Evolutionary conservation across 345 rosid genomes (phyloP), one percentile per base, ranked within the genome.

Genomic region (Luvunga scandens): DNA sequence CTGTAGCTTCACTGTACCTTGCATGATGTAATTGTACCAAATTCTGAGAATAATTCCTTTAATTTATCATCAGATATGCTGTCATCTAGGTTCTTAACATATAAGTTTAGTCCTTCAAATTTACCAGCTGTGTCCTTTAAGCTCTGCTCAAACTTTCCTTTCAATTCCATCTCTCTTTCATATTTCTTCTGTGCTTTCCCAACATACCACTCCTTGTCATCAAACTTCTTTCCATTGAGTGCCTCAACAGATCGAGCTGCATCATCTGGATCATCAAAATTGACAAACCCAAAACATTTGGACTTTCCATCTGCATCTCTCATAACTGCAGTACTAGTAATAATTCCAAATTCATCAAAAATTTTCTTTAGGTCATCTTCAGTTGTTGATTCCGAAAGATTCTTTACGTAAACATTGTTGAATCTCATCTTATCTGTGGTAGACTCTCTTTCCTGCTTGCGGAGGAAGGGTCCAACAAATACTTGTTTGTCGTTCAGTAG

Each of bases 341-440:
- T 89, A 22, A 75, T 36, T 75, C 97, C 97, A 75, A 84, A 87
- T 78, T 91, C 95, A 83, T 87, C 93, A 84, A 91, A 93, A 71
- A 55, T 68, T 76, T 79, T 86, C 84, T 80, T 86, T 78, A 93
- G 73, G 56, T 91, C 92, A 25, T 93, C 94, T 66, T 93, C 93
- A 1, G 86, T 84, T 50, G 88, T 76, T 9, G 78, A 45, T 68
- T 90, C 95, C 5, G 93, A 82, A 4, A 93, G 85, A 84, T 93
- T 93, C 90, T 93, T 93, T n/a, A 93, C 87, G 75, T 84, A 93
- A 9, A 93, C 92, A 77, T 93, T 93, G 76, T 88, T 91, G 70
- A 91, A 93, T 80, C 83, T 90, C 28, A 72, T 72, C 88, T 84
- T 90, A 78, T 89, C 91, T 48, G 66, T 42, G 9, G 80, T 64